Conservation (phyloP, 441 rosid genomes). For the Capsella rubella region DNA sequence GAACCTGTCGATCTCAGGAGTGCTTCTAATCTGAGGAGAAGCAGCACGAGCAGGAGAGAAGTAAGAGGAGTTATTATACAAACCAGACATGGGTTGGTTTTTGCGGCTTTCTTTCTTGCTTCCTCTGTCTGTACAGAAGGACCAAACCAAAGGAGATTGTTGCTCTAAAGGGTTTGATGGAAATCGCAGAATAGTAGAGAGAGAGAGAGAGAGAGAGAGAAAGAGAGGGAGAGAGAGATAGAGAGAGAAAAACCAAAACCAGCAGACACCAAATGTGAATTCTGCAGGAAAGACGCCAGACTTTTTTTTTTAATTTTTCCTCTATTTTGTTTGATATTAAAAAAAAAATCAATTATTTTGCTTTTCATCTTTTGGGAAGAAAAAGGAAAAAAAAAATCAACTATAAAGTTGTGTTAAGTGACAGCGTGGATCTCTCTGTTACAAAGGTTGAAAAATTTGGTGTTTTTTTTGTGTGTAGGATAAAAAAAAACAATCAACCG, state of each 20-base stretch:
- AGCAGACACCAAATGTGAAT: conserved; percentile 47
- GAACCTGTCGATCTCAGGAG: conserved; percentile 92
- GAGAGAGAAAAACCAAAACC: not conserved
- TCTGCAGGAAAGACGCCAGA: conserved; percentile 45
- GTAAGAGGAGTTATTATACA: conserved; percentile 81
- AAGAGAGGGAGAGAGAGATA: not conserved
- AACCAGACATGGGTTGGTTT: conserved; percentile 71
- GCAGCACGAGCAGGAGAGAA: conserved; percentile 96
- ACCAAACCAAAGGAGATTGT: conserved; percentile 10
- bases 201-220: conserved; percentile 4
- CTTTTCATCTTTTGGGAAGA: not conserved
- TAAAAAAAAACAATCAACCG: not conserved
- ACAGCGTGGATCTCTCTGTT: conserved; percentile 44
- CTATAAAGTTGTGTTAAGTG: not conserved
- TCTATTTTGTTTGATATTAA: not conserved
- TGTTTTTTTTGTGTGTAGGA: too few species aligned
- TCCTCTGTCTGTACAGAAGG: conserved; percentile 14
- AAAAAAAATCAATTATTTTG: not conserved
- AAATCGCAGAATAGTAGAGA: conserved; percentile 21
- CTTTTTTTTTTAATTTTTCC: conserved; percentile 26
- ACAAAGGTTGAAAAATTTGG: conserved; percentile 32
- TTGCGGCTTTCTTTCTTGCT: not conserved
- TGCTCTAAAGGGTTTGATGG: conserved; percentile 14
- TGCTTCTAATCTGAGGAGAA: conserved; percentile 96
- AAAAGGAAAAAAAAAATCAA: not conserved